Conservation (phyloP, 352 stramenopile species). For the Albugo laibachii region DNA sequence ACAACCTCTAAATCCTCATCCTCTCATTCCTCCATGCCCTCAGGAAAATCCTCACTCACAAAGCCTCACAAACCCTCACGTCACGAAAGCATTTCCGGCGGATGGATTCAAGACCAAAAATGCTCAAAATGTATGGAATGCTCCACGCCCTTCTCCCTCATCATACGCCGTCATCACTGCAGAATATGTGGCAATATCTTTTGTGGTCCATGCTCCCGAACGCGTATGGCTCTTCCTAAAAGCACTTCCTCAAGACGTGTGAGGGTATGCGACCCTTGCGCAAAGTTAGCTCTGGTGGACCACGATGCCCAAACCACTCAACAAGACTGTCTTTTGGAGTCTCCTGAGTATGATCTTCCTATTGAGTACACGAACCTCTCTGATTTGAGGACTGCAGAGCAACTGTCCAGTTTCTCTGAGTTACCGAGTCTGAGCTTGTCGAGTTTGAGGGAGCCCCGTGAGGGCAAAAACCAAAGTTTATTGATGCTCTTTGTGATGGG, state of each 20-base stretch:
- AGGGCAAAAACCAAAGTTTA: slow-evolving; percentile 20
- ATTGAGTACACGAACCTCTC: neutral
- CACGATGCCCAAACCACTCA: neutral
- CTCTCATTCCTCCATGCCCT: too few relatives aligned
- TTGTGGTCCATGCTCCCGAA: slow-evolving; percentile 55
- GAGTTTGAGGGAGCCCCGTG: neutral
- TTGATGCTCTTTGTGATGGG: slow-evolving; percentile 34
- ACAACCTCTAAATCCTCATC: too few relatives aligned
- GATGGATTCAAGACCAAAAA: slow-evolving; percentile 39
- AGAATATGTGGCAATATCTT: slow-evolving; percentile 59
- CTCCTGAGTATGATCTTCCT: neutral
- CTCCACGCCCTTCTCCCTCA: slow-evolving; percentile 39
- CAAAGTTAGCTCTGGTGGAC: neutral
- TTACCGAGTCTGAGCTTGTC: neutral
- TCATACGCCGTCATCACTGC: slow-evolving; percentile 56
- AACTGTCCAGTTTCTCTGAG: neutral
- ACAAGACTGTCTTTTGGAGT: neutral
- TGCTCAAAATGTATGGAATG: slow-evolving; percentile 39
- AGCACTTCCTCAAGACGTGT: neutral
- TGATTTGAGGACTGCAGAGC: neutral
- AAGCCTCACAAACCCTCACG: too few relatives aligned
- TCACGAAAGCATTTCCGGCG: neutral
- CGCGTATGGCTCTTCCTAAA: slow-evolving; percentile 39
- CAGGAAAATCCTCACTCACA: too few relatives aligned
- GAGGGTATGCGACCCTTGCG: neutral